These are phyloP conservation scores for Nepenthes alata DNA, from an alignment of 179 eudicot genomes.

Conservation along the genomic window DNA sequence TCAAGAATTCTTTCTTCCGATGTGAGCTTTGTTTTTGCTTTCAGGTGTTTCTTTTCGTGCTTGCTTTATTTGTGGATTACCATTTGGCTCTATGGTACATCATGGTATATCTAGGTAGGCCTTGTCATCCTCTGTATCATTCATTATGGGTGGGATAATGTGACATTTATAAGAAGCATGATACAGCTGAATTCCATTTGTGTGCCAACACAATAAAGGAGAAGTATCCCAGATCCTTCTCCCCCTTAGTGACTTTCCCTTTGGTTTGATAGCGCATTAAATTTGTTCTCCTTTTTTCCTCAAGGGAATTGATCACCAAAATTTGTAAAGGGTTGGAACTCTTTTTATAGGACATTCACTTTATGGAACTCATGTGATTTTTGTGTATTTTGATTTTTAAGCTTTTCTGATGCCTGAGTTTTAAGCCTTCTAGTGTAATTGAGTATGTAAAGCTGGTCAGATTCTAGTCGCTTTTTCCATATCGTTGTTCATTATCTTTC, in stretches of 20 bases:
- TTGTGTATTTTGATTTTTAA: too few relatives aligned
- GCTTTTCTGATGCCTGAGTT: too few relatives aligned
- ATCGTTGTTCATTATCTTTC: too few relatives aligned
- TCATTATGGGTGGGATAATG: background rate
- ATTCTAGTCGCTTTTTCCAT: too few relatives aligned
- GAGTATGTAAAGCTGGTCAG: too few relatives aligned
- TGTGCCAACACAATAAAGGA: background rate
- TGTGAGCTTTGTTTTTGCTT: slow-evolving; percentile 15
- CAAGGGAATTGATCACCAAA: too few relatives aligned
- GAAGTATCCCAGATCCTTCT: background rate
- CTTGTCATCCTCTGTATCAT: slow-evolving; percentile 8
- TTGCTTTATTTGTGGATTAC: slow-evolving; percentile 71
- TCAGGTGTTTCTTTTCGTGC: slow-evolving; percentile 69
- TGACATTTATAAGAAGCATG: background rate
- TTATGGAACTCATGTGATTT: too few relatives aligned
- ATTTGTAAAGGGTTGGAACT: background rate
- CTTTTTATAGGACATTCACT: too few relatives aligned
- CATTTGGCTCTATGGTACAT: slow-evolving; percentile 84
- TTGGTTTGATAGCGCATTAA: too few relatives aligned
- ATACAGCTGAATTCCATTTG: background rate
- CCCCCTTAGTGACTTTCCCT: too few relatives aligned
- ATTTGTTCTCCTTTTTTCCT: background rate
- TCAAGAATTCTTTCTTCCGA: slow-evolving; percentile 12
- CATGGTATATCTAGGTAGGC: slow-evolving; percentile 60
- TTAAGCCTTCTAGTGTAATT: too few relatives aligned